Base-by-base conservation (phyloP, 805 yeast genomes). In the Saccharomycopsis sp. region DNA sequence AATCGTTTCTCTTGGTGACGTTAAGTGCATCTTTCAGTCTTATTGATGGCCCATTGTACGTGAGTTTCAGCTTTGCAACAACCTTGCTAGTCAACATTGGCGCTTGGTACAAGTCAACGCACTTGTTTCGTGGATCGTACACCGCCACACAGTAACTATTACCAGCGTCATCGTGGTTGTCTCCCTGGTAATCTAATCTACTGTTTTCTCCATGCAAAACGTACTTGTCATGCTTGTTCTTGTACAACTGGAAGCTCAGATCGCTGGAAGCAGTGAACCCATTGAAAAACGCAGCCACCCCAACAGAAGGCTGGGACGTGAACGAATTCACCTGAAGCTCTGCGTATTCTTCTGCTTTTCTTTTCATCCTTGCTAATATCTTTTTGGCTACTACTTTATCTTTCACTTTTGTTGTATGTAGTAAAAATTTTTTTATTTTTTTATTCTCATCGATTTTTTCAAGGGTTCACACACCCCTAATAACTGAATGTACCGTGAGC, bases 181-280 rank as follows among this genome's bases (percentile, higher is more conserved):
- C 57, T 5, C 95, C 96, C 48, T 78, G 79, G 59, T 85, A 90
- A 53, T 79, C 88, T 46, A 89, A 66, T 21, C 74, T 72, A 4
- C 74, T 78, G 53, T 74, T 79, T 58, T 87, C 93, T 21, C 96
- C 97, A 57, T 85, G 95, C 37, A 87, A 59, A 14, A 79, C 27
- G 14, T 28, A 40, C 7, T 44, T 41, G 27, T 49, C 49, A 11
- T 62, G 62, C 51, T 65, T 66, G 54, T 74, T 71, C 54, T 73
- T 70, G 62, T 75, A 85, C 29, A 86, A 63, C 36, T 81, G 77
- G 54, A 89, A 84, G 27, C 65, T 59, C 5, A 83, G 75, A 11
- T 72, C 68, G 5, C 63, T 60, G 29, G 90, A 81, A 2, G 81
- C 72, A 20, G 70, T 64, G 43, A 84, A 68, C 3, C 96, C 96